phyloP scores from a whole-genome alignment of 2,329 filamentous ascomycete species.

The Penicillium sp. region DNA sequence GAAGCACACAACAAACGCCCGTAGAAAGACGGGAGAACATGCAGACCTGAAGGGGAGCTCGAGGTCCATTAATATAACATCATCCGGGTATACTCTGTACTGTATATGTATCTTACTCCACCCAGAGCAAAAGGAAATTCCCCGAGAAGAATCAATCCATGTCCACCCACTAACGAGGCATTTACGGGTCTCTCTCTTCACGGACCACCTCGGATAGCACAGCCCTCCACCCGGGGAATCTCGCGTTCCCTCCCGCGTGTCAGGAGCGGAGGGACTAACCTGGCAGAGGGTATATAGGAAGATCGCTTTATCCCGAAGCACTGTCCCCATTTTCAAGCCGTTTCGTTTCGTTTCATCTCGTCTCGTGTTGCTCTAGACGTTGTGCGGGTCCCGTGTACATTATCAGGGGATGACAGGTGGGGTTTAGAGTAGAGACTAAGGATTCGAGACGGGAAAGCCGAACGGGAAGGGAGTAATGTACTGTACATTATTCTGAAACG shows the following conservation, averaged over 20 bases:
- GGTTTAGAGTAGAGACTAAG: not conserved
- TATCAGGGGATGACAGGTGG: not conserved
- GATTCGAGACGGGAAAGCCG: not conserved
- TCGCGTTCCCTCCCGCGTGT: not conserved
- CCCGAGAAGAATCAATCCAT: not conserved
- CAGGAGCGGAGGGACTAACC: not conserved
- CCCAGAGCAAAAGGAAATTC: not conserved
- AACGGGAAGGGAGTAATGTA: not conserved
- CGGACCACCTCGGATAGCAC: not conserved
- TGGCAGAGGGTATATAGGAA: not conserved
- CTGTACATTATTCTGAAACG: not conserved
- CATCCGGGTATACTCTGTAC: not conserved
- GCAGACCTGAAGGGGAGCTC: not conserved
- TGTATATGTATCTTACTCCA: not conserved
- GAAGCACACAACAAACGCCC: not conserved
- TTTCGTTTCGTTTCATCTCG: not conserved
- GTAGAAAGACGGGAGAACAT: not conserved
- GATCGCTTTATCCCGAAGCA: not conserved
- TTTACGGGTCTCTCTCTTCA: not conserved
- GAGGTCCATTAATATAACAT: not conserved
- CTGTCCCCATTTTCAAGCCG: not conserved
- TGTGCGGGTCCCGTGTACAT: not conserved
- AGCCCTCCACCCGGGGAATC: not conserved
- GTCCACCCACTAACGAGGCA: not conserved
- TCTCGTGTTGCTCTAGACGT: not conserved